A percentile compares a stretch with the other conserved stretches of the same genome.
phyloP scores from a whole-genome alignment of 2,329 filamentous ascomycete species.

The Trichoderma sp. region DNA sequence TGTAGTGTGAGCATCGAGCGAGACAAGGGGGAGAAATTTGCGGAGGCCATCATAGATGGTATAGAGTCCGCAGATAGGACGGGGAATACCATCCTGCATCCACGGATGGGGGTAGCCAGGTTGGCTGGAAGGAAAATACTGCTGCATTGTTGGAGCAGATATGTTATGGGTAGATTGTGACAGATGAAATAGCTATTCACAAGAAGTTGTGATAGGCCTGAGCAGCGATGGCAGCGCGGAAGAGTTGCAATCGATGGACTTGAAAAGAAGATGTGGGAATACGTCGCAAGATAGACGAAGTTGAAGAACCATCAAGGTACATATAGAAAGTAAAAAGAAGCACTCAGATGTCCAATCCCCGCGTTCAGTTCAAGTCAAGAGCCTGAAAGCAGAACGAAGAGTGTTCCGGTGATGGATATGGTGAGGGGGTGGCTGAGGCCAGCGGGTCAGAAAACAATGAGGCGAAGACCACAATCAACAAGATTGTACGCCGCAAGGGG shows the following conservation, averaged over 20 bases:
- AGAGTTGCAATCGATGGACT: not conserved
- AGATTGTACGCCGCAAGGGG: not conserved
- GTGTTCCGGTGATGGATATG: not conserved
- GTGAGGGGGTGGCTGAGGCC: not conserved
- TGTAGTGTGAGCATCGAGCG: constrained; percentile 61
- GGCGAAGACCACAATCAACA: not conserved
- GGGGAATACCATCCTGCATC: not conserved
- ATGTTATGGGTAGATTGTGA: not conserved
- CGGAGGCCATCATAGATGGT: constrained; percentile 34
- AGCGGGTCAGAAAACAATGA: not conserved
- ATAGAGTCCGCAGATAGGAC: constrained; percentile 42
- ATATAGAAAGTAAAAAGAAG: not conserved
- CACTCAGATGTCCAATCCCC: not conserved
- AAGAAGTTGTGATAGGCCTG: not conserved
- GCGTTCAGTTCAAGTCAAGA: not conserved
- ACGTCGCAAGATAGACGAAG: not conserved
- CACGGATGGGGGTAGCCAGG: not conserved
- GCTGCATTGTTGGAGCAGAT: not conserved
- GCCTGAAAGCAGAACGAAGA: not conserved
- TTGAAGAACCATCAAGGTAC: no score
- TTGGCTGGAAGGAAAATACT: no score
- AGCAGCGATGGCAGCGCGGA: not conserved
- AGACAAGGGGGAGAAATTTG: constrained; percentile 61
- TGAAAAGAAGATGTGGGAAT: not conserved
- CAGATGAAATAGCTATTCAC: not conserved